Percentiles rank a stretch among this genome's conserved stretches.
Conservation (phyloP, 495 filamentous ascomycete genomes). For the Choiromyces venosus region DNA sequence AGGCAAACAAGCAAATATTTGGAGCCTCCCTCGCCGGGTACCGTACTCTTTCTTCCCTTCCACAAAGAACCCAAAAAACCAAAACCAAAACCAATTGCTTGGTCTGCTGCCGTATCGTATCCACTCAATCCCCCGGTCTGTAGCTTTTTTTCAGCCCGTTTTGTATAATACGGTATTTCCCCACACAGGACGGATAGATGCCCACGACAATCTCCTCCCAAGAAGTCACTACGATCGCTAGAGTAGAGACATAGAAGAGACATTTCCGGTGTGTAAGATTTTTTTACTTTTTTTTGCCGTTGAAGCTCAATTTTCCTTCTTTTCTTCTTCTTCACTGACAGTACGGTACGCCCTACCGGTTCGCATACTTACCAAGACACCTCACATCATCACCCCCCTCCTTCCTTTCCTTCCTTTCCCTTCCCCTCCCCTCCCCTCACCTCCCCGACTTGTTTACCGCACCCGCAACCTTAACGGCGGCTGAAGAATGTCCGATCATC, state of each 20-base stretch:
- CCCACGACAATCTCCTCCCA: too few species aligned
- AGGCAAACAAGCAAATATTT: not conserved
- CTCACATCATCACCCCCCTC: not conserved
- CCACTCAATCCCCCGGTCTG: too few species aligned
- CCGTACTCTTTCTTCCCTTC: too few species aligned
- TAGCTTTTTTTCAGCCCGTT: too few species aligned
- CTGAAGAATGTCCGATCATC: conserved; percentile 1
- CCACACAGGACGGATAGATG: too few species aligned
- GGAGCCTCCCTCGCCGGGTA: not conserved
- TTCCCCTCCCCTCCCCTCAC: not conserved
- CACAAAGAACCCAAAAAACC: too few species aligned
- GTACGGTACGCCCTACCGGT: not conserved
- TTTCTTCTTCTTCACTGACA: not conserved
- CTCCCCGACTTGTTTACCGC: not conserved
- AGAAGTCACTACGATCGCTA: not conserved
- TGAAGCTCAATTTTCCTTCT: too few species aligned
- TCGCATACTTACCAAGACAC: not conserved
- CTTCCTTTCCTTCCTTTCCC: not conserved
- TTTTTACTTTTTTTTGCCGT: not conserved
- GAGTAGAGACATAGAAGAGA: not conserved
- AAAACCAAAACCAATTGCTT: too few species aligned
- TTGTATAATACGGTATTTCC: too few species aligned
- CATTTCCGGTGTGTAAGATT: not conserved
- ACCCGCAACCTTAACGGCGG: not conserved
- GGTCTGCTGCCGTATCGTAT: too few species aligned